phyloP scores from a whole-genome alignment of 805 yeast species.

The Candida oleophila region DNA sequence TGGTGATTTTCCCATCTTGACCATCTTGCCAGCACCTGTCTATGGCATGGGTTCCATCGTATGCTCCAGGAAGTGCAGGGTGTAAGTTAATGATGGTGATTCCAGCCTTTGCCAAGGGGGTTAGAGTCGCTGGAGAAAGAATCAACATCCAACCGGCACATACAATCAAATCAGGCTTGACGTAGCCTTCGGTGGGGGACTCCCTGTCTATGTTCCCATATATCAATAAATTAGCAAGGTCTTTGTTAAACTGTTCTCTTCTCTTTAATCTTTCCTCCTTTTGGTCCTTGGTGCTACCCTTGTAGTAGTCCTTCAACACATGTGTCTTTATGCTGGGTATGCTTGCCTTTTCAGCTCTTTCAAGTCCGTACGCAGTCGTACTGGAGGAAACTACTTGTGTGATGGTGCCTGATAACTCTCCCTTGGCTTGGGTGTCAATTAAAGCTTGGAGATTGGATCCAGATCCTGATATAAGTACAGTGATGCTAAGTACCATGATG shows the following conservation, averaged over 20 bases:
- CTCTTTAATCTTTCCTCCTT: slow-evolving; percentile 55
- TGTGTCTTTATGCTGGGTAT: slow-evolving; percentile 71
- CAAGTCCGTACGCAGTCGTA: slow-evolving; percentile 81
- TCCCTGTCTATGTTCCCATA: slow-evolving; percentile 29
- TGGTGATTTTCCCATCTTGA: slow-evolving; percentile 70
- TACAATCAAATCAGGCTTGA: slow-evolving; percentile 79
- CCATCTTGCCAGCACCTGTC: slow-evolving; percentile 97
- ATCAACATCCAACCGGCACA: slow-evolving; percentile 99
- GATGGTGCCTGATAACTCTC: slow-evolving; percentile 53
- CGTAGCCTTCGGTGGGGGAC: slow-evolving; percentile 18
- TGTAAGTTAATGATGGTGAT: slow-evolving; percentile 89
- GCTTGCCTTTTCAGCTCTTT: slow-evolving; percentile 66
- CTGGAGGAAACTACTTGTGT: slow-evolving; percentile 83
- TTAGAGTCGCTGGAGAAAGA: slow-evolving; percentile 71
- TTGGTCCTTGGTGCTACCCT: slow-evolving; percentile 70
- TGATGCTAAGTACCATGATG: slow-evolving; percentile 29
- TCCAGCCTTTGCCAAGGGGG: slow-evolving; percentile 56
- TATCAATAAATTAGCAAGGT: slow-evolving; percentile 69
- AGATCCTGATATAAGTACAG: slow-evolving; percentile 89
- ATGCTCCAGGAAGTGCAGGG: slow-evolving; percentile 96
- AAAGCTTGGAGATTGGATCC: slow-evolving; percentile 96
- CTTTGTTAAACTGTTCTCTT: slow-evolving; percentile 71
- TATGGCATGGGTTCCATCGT: slow-evolving; percentile 96
- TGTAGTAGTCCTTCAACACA: slow-evolving; percentile 69
- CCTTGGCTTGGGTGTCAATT: slow-evolving; percentile 62